Evolutionary conservation across 306 rosid genomes (phyloP), one percentile per base, ranked within the genome.

Genomic region (Citrullus mucosospermus): DNA sequence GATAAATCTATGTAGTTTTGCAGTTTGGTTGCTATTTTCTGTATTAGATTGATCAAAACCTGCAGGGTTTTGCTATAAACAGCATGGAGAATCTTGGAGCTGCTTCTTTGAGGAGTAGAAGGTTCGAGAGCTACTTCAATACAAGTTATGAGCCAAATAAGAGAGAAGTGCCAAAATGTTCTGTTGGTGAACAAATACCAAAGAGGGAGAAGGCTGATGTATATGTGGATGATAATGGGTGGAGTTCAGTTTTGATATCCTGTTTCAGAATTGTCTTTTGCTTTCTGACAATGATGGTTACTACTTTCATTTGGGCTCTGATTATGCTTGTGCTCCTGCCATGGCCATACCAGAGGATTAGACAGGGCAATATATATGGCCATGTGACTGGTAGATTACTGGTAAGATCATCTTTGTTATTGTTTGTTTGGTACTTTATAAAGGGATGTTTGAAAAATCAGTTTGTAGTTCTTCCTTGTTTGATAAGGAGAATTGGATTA

Each of bases 381-480:
- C 91, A 88, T 81, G 89, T 90, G 46, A 86, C 90, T 59, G 91
- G 94, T 77, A 85, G 89, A 85, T 83, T 90, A 87, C 78, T 90
- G 88, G 91, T 88, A 85, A 16, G 55, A 9, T 39, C 25, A 54
- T 75, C 66, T 54, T 34, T 75, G 48, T n/a, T 75, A 11, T 8
- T 38, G 6, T 17, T 32, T 65, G 10, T 17, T 65, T 6, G 28
- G 17, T 38, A 36, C 48, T 36, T 17, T 17, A 6, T 65, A 36
- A 65, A 7, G 72, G 12, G 72, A 36, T 65, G 48, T 15, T 15
- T 6, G 6, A 61, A 59, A 59, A 59, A 0, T 59, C 16, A 0
- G 16, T 59, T 59, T 59, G 22, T 58, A 9, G 28, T 58, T 58
- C 63, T 58, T 58, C 63, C 63, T 58, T 58, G 63, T 20, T 58